Base-by-base conservation (phyloP, 331 rosid species). In the Acacia pycnantha region DNA sequence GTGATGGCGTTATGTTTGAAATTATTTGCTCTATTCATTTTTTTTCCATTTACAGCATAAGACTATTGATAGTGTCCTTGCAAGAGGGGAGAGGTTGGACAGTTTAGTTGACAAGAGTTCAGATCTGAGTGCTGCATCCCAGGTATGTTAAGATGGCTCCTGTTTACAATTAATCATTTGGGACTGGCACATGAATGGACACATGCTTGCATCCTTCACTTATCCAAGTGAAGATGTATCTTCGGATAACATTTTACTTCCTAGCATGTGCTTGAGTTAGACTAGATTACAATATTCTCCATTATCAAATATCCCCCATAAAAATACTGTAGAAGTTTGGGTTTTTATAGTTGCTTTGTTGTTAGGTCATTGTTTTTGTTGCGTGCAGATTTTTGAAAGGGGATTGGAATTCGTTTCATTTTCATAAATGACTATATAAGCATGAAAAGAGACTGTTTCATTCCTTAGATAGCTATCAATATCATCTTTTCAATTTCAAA, bases 61-160 rank as follows among this genome's bases (percentile, higher is more conserved):
- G 86, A 95, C 99, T 68, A 93, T 95, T 79, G 99, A 95, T 78
- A 93, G 98, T 33, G 99, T 93, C 73, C 98, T 95, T 86, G 97
- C 89, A 78, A 93, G 98, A 75, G 99, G 99, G 29, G 97, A 95
- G 90, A 93, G 46, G 84, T 86, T 95, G 89, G 97, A 95, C 87
- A 95, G 94, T 83, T 91, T 93, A 83, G 99, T 95, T 15, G 98
- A 92, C 82, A 95, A 95, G 94, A 95, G 99, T 88, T 95, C 99
- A 66, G 99, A 95, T 89, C 97, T 95, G 81, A 95, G 98, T 89
- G 90, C 97, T 53, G 91, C 99, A 69, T 95, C 98, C 7, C 99
- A 95, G 98, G 98, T 95, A 76, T 41, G 48, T 62, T 50, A 85
- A 35, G 16, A 51, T 46, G 14, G 65, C 70, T 43, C 31, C 22